Conservation (phyloP, 129 eudicot genomes). For the Escallonia rubra region DNA sequence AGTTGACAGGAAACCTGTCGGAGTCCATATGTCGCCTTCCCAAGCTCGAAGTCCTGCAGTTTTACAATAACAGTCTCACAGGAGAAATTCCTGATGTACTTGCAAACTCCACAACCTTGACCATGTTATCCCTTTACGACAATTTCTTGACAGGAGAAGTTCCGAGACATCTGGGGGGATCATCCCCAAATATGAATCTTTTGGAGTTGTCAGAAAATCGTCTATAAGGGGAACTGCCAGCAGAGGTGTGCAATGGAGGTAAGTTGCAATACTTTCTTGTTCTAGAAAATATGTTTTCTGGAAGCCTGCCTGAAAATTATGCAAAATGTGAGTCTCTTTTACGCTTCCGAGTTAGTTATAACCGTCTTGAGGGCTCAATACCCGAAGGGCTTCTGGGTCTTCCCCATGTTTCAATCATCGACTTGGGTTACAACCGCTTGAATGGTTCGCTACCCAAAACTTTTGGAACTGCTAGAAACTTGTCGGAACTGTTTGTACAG, state of each 20-base stretch:
- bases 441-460: slow-evolving; percentile 49
- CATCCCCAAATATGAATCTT: slow-evolving; percentile 32
- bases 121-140: slow-evolving; percentile 54
- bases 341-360: slow-evolving; percentile 72
- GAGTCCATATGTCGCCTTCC: slow-evolving; percentile 67
- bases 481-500: slow-evolving; percentile 68
- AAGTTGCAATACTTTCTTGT: slow-evolving; percentile 56
- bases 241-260: slow-evolving; percentile 62
- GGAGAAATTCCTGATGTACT: slow-evolving; percentile 61
- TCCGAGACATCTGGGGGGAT: slow-evolving; percentile 61
- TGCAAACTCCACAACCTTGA: slow-evolving; percentile 49
- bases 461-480: slow-evolving; percentile 51
- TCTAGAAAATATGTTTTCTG: slow-evolving; percentile 58
- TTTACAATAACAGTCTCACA: slow-evolving; percentile 75
- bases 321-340: slow-evolving; percentile 48
- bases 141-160: slow-evolving; percentile 67
- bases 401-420: slow-evolving; percentile 65
- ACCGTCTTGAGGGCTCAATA: slow-evolving; percentile 45
- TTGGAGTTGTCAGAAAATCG: slow-evolving; percentile 76
- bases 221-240: slow-evolving; percentile 61
- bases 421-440: slow-evolving; percentile 52
- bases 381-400: slow-evolving; percentile 58
- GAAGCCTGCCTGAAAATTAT: slow-evolving; percentile 53
- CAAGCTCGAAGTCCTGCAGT: slow-evolving; percentile 49
- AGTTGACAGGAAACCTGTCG: slow-evolving; percentile 53